Evolutionary conservation across 305 asterid species (phyloP), one percentile per base, ranked within the genome.

Genomic region (Salvia sclarea): DNA sequence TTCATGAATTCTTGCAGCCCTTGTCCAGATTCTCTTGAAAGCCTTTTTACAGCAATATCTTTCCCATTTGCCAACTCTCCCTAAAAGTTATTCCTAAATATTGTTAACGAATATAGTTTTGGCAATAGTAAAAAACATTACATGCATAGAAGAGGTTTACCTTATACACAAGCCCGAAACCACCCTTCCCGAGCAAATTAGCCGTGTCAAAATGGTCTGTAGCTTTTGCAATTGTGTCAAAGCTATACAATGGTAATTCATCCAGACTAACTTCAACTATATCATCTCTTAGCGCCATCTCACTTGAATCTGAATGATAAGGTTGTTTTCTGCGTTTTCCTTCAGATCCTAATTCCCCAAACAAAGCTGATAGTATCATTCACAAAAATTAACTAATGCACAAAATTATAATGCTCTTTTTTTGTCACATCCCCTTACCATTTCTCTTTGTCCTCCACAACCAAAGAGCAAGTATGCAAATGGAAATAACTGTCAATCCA

Each of bases 121-220:
- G 55, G 33, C 44, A 22, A n/a, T 22, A 53, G 22, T 24, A 41
- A n/a, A 8, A 17, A 54, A 4, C 30, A 22, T 6, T 4, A 14
- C 4, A 54, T 25, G 18, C 53, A 0, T 43, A 14, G 18, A 25
- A 71, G 14, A 8, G n/a, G 50, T 63, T 16, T 63, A 77, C 87
- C 78, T 77, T 82, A 25, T 80, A 80, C 22, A 82, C 87, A 6
- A 82, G 67, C 18, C 87, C 87, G 44, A 82, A 82, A 16, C 85
- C 87, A 53, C 87, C 87, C 64, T 49, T 50, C 65, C 85, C 87
- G 0, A 80, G 80, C 30, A 64, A 52, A 72, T 66, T 82, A 11
- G 48, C 66, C 30, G 4, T 17, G 18, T 61, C 71, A 17, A 72
- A 79, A 13, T 72, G 61, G 8, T 72, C 22, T 9, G 85, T 75